Conservation (phyloP, 306 rosid genomes). For the Crotalaria pallida region DNA sequence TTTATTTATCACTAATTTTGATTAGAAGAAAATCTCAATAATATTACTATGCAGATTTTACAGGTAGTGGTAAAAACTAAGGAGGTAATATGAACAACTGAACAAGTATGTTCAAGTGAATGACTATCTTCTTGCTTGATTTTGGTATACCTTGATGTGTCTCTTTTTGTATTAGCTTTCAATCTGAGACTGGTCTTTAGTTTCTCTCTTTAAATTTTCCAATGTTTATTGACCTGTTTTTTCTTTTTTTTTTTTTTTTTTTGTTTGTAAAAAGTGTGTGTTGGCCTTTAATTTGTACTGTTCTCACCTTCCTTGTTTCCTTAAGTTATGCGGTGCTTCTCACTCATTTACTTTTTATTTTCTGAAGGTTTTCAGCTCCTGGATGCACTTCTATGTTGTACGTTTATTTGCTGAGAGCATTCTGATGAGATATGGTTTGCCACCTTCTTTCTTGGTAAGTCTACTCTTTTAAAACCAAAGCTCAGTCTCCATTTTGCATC, state of each 20-base stretch:
- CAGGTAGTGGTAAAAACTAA: background rate
- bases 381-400: slow-evolving; percentile 94
- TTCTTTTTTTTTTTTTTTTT: too few relatives aligned
- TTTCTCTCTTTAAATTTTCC: slow-evolving; percentile 3
- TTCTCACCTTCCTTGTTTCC: background rate
- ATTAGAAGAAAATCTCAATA: background rate
- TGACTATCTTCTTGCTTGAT: slow-evolving; percentile 12
- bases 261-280: too few relatives aligned
- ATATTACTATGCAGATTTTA: background rate
- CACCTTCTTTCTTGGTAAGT: slow-evolving; percentile 80
- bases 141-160: background rate
- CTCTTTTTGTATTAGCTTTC: slow-evolving; percentile 12
- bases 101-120: background rate
- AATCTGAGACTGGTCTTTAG: slow-evolving; percentile 8
- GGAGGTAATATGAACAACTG: background rate
- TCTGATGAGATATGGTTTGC: slow-evolving; percentile 92
- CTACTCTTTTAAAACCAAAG: slow-evolving; percentile 8
- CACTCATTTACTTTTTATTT: slow-evolving; percentile 7
- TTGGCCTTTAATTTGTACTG: background rate
- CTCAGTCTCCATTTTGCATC: background rate
- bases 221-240: too few relatives aligned
- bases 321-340: slow-evolving; percentile 11
- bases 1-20: background rate
- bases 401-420: slow-evolving; percentile 84
- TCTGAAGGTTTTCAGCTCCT: slow-evolving; percentile 79